These are phyloP conservation scores for Rhizophagus sp. DNA, from an alignment of 192 early-diverging fungal genomes.

Conservation along the genomic window DNA sequence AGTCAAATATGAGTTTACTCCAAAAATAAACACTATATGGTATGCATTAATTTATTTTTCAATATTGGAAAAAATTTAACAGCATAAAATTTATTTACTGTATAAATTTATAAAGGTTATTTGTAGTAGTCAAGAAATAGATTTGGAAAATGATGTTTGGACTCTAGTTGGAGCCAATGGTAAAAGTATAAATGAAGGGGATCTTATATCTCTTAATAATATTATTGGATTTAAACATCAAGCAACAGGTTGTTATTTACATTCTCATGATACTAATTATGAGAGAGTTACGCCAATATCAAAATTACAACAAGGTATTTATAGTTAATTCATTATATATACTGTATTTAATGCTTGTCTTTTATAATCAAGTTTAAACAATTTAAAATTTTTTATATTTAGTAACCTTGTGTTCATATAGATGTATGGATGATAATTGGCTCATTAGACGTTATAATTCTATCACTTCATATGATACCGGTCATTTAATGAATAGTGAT, in stretches of 20 bases:
- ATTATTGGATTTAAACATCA: background rate
- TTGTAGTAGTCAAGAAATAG: background rate
- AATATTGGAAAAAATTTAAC: too few relatives aligned
- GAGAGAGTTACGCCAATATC: background rate
- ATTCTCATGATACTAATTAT: background rate
- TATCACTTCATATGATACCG: background rate
- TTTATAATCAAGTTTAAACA: background rate
- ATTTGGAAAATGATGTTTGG: slow-evolving; percentile 9
- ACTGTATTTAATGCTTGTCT: background rate
- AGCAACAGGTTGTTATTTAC: background rate
- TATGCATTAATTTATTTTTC: too few relatives aligned
- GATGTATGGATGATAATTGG: too few relatives aligned
- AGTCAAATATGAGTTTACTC: background rate
- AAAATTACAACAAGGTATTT: background rate
- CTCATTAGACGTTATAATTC: too few relatives aligned
- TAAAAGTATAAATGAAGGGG: background rate
- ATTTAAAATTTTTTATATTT: too few relatives aligned
- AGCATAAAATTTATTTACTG: too few relatives aligned
- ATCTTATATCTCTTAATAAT: background rate
- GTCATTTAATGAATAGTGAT: background rate
- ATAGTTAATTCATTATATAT: too few relatives aligned
- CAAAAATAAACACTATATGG: too few relatives aligned
- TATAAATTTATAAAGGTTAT: background rate
- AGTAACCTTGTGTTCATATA: too few relatives aligned
- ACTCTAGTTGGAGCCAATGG: background rate